phyloP scores from a whole-genome alignment of 2,329 filamentous ascomycete genomes.

The Cladosporium sp. region DNA sequence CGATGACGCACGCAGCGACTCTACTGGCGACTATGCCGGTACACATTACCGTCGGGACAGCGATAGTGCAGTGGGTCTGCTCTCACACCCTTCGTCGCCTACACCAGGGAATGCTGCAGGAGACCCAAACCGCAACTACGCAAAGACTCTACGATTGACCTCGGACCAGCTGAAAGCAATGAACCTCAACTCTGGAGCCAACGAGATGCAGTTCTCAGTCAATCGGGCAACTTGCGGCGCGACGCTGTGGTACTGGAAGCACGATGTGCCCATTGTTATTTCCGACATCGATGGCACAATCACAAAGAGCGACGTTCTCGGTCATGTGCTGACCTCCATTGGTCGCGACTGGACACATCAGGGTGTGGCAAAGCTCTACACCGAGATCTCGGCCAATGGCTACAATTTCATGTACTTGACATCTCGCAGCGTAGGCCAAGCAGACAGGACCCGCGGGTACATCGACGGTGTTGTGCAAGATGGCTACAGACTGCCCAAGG shows the following conservation, averaged over 20 bases:
- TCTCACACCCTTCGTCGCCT: slow-evolving; percentile 57
- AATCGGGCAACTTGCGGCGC: slow-evolving; percentile 91
- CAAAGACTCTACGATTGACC: slow-evolving; percentile 91
- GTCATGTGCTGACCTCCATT: slow-evolving; percentile 94
- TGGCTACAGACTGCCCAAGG: slow-evolving; percentile 78
- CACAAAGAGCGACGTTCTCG: slow-evolving; percentile 68
- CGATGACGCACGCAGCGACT: slow-evolving; percentile 66
- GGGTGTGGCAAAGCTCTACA: slow-evolving; percentile 95
- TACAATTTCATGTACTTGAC: slow-evolving; percentile 99
- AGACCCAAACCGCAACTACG: slow-evolving; percentile 83
- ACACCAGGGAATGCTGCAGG: slow-evolving; percentile 47
- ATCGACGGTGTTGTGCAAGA: slow-evolving; percentile 88
- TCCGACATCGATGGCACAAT: slow-evolving; percentile 99
- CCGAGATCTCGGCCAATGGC: slow-evolving; percentile 89
- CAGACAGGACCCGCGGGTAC: slow-evolving; percentile 86
- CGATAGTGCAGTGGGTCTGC: slow-evolving; percentile 66
- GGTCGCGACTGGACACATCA: slow-evolving; percentile 97
- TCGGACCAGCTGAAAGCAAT: slow-evolving; percentile 92
- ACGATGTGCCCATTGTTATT: slow-evolving; percentile 91
- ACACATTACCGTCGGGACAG: slow-evolving; percentile 67
- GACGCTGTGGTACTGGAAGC: slow-evolving; percentile 90
- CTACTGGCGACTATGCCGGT: slow-evolving; percentile 45
- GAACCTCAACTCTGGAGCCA: slow-evolving; percentile 79
- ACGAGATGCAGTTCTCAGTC: slow-evolving; percentile 93
- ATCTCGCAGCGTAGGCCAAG: slow-evolving; percentile 87